phyloP scores from a whole-genome alignment of 805 yeast species.

The Wickerhamiella musiphila region DNA sequence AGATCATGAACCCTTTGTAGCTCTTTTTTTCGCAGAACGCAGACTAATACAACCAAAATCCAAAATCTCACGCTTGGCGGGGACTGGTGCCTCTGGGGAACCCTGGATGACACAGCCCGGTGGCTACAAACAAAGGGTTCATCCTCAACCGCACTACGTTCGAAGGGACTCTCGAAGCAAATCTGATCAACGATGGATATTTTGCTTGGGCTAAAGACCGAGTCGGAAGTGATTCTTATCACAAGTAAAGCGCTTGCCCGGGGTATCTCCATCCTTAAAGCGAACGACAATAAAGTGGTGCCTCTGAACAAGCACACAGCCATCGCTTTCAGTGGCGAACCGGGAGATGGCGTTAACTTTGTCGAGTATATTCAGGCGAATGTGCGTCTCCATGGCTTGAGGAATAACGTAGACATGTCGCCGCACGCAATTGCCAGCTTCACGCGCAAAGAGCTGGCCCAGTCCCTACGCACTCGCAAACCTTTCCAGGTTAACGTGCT shows the following conservation, averaged over 20 bases:
- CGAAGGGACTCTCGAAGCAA: too few relatives aligned
- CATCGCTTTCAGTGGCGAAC: slow-evolving; percentile 85
- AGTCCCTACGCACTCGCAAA: slow-evolving; percentile 76
- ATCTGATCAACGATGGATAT: slow-evolving; percentile 77
- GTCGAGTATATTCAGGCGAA: slow-evolving; percentile 92
- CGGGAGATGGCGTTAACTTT: slow-evolving; percentile 92
- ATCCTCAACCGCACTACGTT: too few relatives aligned
- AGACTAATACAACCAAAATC: too few relatives aligned
- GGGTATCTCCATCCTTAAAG: slow-evolving; percentile 68
- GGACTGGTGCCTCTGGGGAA: too few relatives aligned
- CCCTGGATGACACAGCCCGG: too few relatives aligned
- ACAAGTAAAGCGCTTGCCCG: slow-evolving; percentile 91
- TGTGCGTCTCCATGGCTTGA: slow-evolving; percentile 68
- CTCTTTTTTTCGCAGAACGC: too few relatives aligned
- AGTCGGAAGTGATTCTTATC: slow-evolving; percentile 70
- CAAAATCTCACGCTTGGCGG: too few relatives aligned
- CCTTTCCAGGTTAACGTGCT: slow-evolving; percentile 91
- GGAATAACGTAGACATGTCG: slow-evolving; percentile 65
- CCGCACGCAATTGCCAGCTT: slow-evolving; percentile 79
- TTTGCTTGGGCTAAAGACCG: slow-evolving; percentile 66
- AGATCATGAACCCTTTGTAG: too few relatives aligned
- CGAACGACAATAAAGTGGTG: slow-evolving; percentile 66
- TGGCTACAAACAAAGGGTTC: too few relatives aligned
- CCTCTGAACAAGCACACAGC: slow-evolving; percentile 55
- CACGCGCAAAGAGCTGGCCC: slow-evolving; percentile 75